These are phyloP conservation scores for Diatrype stigma DNA, from an alignment of 2,329 filamentous ascomycete species.

Conservation along the genomic window DNA sequence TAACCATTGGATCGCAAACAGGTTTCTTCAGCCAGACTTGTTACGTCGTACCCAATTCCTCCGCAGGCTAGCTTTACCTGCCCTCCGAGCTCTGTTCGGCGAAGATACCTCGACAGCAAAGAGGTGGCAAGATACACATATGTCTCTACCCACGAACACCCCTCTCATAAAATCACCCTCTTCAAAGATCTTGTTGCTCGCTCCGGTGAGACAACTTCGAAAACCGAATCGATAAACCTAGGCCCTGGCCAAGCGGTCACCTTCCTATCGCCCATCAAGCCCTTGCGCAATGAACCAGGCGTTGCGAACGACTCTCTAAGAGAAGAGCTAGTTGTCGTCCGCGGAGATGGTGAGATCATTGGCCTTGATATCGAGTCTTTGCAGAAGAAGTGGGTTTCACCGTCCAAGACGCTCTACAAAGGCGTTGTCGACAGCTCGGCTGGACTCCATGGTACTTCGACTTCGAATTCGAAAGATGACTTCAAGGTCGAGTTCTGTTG, in stretches of 20 bases:
- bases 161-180: constrained; percentile 49
- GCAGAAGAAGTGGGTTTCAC: constrained; percentile 43
- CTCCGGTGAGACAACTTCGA: constrained; percentile 49
- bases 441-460: neutral
- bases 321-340: constrained; percentile 50
- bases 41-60: constrained; percentile 64
- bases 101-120: constrained; percentile 42
- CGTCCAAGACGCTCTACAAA: constrained; percentile 38
- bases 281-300: constrained; percentile 23
- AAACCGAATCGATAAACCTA: constrained; percentile 41
- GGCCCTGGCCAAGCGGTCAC: constrained; percentile 36
- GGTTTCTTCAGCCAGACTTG: constrained; percentile 57
- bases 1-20: constrained; percentile 24
- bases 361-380: constrained; percentile 56
- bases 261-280: constrained; percentile 35
- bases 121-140: constrained; percentile 58
- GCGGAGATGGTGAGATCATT: constrained; percentile 56
- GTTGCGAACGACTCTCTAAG: constrained; percentile 5
- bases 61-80: constrained; percentile 62
- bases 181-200: constrained; percentile 54
- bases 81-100: constrained; percentile 54
- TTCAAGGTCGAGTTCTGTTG: constrained; percentile 49
- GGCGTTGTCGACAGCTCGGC: constrained; percentile 29
- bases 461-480: constrained; percentile 19
- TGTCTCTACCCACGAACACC: constrained; percentile 47